phyloP scores from a whole-genome alignment of 306 rosid species.

The Dicorynia guianensis region DNA sequence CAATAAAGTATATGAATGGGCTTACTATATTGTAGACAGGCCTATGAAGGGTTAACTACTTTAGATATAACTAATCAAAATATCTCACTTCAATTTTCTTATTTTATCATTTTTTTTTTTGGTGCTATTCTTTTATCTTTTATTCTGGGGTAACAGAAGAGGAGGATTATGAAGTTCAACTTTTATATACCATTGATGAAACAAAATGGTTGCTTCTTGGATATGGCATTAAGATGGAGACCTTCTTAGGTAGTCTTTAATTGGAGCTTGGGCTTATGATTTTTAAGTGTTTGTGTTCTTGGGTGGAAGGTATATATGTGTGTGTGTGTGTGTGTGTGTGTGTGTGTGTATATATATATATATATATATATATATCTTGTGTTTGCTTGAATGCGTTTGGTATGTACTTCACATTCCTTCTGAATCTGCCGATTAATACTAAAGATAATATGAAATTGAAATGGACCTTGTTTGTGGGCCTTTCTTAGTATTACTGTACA shows the following conservation, averaged over 20 bases:
- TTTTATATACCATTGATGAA: neutral
- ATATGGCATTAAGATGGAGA: neutral
- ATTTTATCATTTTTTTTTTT: too few relatives aligned
- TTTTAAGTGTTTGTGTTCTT: neutral
- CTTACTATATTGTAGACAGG: too few relatives aligned
- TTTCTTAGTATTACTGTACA: neutral
- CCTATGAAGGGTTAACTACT: too few relatives aligned
- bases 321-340: too few relatives aligned
- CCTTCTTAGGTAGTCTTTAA: too few relatives aligned
- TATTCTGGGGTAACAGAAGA: neutral
- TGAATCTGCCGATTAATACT: neutral
- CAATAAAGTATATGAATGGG: too few relatives aligned
- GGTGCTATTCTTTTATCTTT: too few relatives aligned
- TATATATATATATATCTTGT: too few relatives aligned
- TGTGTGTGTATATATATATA: too few relatives aligned
- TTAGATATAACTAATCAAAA: too few relatives aligned
- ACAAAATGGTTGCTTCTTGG: neutral
- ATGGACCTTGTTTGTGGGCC: conserved; percentile 11
- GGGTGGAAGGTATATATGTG: neutral
- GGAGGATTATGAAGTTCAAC: neutral
- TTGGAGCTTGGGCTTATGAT: conserved; percentile 7
- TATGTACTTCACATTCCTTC: neutral
- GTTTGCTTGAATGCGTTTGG: neutral
- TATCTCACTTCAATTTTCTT: too few relatives aligned
- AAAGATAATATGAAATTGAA: neutral